These are phyloP conservation scores for Corrigiola litoralis DNA, from an alignment of 179 eudicot species.

Conservation along the genomic window DNA sequence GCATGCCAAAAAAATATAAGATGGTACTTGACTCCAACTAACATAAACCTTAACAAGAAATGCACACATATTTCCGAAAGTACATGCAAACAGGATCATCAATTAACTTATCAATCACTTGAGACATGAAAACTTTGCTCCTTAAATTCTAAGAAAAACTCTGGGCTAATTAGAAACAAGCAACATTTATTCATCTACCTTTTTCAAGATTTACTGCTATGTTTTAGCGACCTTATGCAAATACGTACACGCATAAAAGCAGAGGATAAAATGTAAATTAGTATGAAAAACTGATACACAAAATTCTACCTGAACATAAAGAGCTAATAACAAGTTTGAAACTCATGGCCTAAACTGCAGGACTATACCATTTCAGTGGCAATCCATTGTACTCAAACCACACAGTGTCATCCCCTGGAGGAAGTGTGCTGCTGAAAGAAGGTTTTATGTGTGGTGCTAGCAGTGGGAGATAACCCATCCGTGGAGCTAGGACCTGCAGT, in stretches of 20 bases:
- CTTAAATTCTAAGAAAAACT: too few relatives aligned
- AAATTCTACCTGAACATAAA: neutral
- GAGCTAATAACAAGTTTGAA: neutral
- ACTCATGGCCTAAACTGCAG: constrained; percentile 4
- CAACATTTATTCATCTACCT: neutral
- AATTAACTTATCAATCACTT: neutral
- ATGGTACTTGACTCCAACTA: neutral
- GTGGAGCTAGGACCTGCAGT: constrained; percentile 86
- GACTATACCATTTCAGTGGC: constrained; percentile 80
- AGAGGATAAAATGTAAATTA: neutral
- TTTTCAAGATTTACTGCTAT: neutral
- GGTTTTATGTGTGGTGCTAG: constrained; percentile 72
- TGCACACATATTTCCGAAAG: neutral
- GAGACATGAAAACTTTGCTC: too few relatives aligned
- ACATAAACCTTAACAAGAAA: neutral
- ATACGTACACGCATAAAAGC: neutral
- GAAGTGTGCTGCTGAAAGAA: constrained; percentile 75
- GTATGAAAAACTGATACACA: neutral
- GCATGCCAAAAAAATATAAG: too few relatives aligned
- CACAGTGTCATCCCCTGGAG: constrained; percentile 89
- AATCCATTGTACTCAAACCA: constrained; percentile 96
- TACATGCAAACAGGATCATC: neutral
- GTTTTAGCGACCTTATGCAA: neutral
- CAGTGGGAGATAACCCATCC: constrained; percentile 82
- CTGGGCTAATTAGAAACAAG: neutral